These are phyloP conservation scores for Iberis pinnata DNA, from an alignment of 345 rosid genomes.

Conservation along the genomic window DNA sequence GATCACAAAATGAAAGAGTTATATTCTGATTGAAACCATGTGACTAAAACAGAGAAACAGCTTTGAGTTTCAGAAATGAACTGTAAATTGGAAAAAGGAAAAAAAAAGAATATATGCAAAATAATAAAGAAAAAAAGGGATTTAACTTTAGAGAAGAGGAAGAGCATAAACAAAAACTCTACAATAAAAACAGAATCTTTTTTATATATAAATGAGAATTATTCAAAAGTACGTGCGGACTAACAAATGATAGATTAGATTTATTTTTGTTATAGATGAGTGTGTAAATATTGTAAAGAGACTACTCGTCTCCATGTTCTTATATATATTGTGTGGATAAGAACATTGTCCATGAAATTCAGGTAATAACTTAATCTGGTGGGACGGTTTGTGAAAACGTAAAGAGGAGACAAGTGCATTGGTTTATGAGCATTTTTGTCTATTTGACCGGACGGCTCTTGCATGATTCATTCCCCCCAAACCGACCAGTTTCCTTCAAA, in stretches of 20 bases:
- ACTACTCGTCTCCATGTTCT: conserved; percentile 31
- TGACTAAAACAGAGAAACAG: conserved; percentile 28
- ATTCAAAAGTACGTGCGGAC: conserved; percentile 33
- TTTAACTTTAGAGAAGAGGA: conserved; percentile 33
- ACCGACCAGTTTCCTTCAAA: conserved; percentile 29
- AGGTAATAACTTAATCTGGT: conserved; percentile 20
- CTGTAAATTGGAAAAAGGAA: conserved; percentile 13
- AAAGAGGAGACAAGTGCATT: conserved; percentile 26
- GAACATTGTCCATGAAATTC: conserved; percentile 21
- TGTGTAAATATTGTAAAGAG: no score
- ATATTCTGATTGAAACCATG: conserved; percentile 28
- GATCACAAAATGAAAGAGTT: conserved; percentile 23
- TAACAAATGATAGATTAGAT: conserved; percentile 11
- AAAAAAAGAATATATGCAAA: conserved; percentile 8
- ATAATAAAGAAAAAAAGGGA: conserved; percentile 30
- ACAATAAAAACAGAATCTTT: conserved; percentile 15
- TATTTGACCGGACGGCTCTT: conserved; percentile 20
- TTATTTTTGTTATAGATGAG: conserved; percentile 2
- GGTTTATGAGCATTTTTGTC: conserved; percentile 20
- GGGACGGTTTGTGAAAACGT: conserved; percentile 29
- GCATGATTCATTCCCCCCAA: conserved; percentile 22
- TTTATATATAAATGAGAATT: conserved; percentile 7
- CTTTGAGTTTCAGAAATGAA: conserved; percentile 26
- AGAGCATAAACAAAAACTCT: conserved; percentile 25
- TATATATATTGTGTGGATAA: conserved; percentile 1